phyloP scores from a whole-genome alignment of 108 stramenopile species.

The Skeletonema costatum region DNA sequence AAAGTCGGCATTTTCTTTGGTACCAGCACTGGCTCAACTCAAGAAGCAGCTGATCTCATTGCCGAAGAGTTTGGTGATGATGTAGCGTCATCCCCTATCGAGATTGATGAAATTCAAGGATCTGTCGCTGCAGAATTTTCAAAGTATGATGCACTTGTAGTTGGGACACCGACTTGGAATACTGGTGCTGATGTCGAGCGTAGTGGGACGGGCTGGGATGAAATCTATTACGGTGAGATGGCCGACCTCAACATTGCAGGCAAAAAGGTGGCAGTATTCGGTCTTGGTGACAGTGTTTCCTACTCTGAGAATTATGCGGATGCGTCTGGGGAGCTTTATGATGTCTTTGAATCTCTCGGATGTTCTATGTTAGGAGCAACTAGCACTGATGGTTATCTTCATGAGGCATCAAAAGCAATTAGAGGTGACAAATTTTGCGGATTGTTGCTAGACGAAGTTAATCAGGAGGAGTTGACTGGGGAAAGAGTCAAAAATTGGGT shows the following conservation, averaged over 20 bases:
- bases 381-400: slow-evolving; percentile 79
- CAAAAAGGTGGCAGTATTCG: slow-evolving; percentile 90
- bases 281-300: slow-evolving; percentile 76
- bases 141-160: slow-evolving; percentile 71
- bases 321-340: slow-evolving; percentile 87
- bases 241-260: slow-evolving; percentile 54
- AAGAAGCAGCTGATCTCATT: slow-evolving; percentile 68
- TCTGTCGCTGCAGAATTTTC: slow-evolving; percentile 59
- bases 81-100: slow-evolving; percentile 75
- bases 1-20: slow-evolving; percentile 82
- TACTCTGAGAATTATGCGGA: slow-evolving; percentile 90
- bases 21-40: slow-evolving; percentile 78
- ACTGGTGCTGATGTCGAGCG: slow-evolving; percentile 82
- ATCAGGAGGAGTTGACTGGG: slow-evolving; percentile 83
- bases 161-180: slow-evolving; percentile 80
- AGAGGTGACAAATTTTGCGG: slow-evolving; percentile 88
- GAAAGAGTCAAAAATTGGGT: slow-evolving; percentile 82
- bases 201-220: slow-evolving; percentile 92
- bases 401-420: slow-evolving; percentile 79
- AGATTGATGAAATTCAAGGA: slow-evolving; percentile 74
- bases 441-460: slow-evolving; percentile 78
- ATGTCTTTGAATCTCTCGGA: slow-evolving; percentile 84
- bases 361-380: slow-evolving; percentile 80
- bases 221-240: slow-evolving; percentile 80
- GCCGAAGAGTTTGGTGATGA: slow-evolving; percentile 64